phyloP scores from a whole-genome alignment of 352 stramenopile genomes.

The Pythium rhizo-oryzae region DNA sequence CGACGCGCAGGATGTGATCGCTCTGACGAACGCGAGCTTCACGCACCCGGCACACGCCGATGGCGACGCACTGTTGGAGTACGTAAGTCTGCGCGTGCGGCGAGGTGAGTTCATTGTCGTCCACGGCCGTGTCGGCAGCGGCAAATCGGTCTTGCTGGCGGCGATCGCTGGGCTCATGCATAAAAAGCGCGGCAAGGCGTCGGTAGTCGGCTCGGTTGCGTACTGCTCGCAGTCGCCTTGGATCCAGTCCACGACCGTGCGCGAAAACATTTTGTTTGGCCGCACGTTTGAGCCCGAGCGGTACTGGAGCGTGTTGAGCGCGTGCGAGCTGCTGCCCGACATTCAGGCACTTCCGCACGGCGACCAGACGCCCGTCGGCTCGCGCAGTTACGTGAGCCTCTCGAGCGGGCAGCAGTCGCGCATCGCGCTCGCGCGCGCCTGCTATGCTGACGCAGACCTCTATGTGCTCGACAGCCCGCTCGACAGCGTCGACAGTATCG shows the following conservation, averaged over 20 bases:
- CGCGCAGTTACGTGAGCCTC: slow-evolving; percentile 33
- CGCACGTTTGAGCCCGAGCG: slow-evolving; percentile 58
- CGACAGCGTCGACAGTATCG: slow-evolving; percentile 56
- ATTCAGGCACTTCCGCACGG: slow-evolving; percentile 32
- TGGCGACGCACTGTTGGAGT: slow-evolving; percentile 39
- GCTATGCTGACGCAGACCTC: slow-evolving; percentile 37
- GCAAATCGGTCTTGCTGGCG: slow-evolving; percentile 64
- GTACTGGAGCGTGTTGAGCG: slow-evolving; percentile 70
- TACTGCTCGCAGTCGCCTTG: slow-evolving; percentile 94
- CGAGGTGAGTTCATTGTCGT: slow-evolving; percentile 59
- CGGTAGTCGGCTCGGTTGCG: slow-evolving; percentile 44
- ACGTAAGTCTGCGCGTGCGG: slow-evolving; percentile 49
- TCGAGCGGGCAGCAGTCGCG: slow-evolving; percentile 38
- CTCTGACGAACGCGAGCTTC: slow-evolving; percentile 53
- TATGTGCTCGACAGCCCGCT: slow-evolving; percentile 38
- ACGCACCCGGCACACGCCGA: slow-evolving; percentile 28
- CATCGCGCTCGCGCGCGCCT: slow-evolving; percentile 35
- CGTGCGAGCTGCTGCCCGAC: slow-evolving; percentile 44
- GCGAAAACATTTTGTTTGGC: slow-evolving; percentile 98
- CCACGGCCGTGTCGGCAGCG: slow-evolving; percentile 58
- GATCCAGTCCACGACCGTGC: slow-evolving; percentile 96
- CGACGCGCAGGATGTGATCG: slow-evolving; percentile 29
- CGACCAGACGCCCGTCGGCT: slow-evolving; percentile 36
- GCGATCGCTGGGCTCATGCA: slow-evolving; percentile 55
- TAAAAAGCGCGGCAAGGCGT: slow-evolving; percentile 40